Percentiles rank a stretch among this genome's conserved stretches.
Conservation (phyloP, 2,329 filamentous ascomycete species). For the Penicillium sp. region DNA sequence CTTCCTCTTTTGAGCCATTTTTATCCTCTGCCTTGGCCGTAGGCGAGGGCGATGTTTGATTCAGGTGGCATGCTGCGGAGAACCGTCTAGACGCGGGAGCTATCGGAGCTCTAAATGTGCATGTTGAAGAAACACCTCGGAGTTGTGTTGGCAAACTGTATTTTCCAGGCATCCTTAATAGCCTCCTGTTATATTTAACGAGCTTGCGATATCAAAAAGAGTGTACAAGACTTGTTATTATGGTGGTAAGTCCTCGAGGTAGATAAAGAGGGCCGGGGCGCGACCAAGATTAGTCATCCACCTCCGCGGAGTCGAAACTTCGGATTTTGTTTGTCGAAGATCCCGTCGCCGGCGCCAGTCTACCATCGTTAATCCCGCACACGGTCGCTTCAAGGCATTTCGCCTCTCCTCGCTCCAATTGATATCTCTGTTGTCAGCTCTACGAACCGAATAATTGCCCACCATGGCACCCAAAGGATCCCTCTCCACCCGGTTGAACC, state of each 20-base stretch:
- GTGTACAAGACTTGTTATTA: background rate
- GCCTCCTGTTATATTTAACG: no score
- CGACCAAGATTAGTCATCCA: constrained; percentile 31
- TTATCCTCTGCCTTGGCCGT: constrained; percentile 15
- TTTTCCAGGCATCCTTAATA: constrained; percentile 24
- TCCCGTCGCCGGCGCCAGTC: constrained; percentile 14
- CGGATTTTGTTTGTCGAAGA: constrained; percentile 19
- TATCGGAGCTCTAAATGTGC: constrained; percentile 15
- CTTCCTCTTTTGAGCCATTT: constrained; percentile 28
- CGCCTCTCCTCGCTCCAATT: background rate
- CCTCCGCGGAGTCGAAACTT: constrained; percentile 33
- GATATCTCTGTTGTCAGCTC: background rate
- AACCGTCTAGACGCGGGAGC: constrained; percentile 20
- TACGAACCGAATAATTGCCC: constrained; percentile 2
- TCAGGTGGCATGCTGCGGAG: constrained; percentile 24
- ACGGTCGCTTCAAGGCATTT: constrained; percentile 12
- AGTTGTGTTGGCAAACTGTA: constrained; percentile 19
- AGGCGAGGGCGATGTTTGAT: constrained; percentile 24
- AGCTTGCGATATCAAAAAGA: background rate
- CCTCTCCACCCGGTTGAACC: constrained; percentile 46
- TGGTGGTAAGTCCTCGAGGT: constrained; percentile 11
- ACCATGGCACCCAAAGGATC: constrained; percentile 46
- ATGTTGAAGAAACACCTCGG: constrained; percentile 14
- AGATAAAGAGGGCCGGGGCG: background rate
- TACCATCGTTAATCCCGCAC: constrained; percentile 10